Evolutionary conservation across 805 yeast species (phyloP).

Genomic region (Wickerhamiella azymoides): DNA sequence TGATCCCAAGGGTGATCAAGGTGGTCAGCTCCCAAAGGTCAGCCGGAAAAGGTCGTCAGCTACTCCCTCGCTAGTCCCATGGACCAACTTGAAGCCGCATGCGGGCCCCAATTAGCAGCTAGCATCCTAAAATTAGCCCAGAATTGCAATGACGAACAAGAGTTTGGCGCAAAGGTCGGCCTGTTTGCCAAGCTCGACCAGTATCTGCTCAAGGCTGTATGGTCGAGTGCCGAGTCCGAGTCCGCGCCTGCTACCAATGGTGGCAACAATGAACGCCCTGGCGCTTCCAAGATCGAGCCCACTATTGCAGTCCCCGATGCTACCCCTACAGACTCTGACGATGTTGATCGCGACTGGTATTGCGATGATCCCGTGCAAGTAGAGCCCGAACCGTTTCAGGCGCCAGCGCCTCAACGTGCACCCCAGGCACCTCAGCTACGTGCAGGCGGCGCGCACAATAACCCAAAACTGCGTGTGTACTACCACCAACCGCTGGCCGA

Average conservation of each 20-base stretch:
- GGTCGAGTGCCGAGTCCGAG: no score
- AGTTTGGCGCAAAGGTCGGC: constrained; percentile 16
- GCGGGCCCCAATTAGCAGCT: constrained; percentile 5
- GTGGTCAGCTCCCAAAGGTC: no score
- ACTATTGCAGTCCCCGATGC: no score
- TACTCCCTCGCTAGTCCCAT: no score
- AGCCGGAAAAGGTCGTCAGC: no score
- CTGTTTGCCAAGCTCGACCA: constrained; percentile 1
- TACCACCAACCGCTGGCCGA: neutral
- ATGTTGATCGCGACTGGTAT: neutral
- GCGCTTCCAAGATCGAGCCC: no score
- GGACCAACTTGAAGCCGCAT: neutral
- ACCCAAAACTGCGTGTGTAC: neutral
- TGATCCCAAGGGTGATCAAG: no score
- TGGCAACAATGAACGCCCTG: no score
- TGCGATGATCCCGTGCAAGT: neutral
- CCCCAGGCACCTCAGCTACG: no score
- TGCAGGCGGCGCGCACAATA: no score
- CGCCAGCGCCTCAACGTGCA: neutral
- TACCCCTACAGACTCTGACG: neutral
- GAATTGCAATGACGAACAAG: constrained; percentile 2
- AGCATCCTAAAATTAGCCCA: neutral
- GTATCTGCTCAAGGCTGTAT: neutral
- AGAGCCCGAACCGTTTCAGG: neutral
- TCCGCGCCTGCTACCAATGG: no score